Evolutionary conservation across 495 filamentous ascomycete species (phyloP).

Genomic region (Daldinia vernicosa): DNA sequence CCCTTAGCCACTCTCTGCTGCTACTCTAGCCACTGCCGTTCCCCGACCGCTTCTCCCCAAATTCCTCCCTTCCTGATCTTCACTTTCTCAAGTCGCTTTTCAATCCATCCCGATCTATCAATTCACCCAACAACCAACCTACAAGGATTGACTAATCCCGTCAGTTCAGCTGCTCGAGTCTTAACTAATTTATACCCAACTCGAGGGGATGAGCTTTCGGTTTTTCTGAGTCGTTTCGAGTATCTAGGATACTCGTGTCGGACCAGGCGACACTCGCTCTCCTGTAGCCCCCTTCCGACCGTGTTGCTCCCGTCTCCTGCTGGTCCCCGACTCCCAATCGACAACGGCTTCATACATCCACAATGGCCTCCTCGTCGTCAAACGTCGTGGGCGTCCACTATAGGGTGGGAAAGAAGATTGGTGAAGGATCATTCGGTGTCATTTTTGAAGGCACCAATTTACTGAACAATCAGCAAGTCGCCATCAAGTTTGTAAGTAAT

Average conservation of each 20-base stretch:
- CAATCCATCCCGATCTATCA: conserved; percentile 30
- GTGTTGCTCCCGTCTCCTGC: conserved; percentile 12
- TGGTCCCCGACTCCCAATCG: conserved; percentile 4
- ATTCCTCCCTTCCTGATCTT: conserved; percentile 44
- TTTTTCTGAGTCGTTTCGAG: conserved; percentile 36
- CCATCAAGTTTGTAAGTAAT: conserved; percentile 95
- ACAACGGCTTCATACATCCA: conserved; percentile 24
- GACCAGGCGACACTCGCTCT: conserved; percentile 27
- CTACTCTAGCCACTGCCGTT: conserved; percentile 38
- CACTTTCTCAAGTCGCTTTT: conserved; percentile 31
- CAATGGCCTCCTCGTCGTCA: conserved; percentile 92
- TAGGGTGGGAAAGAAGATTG: conserved; percentile 98
- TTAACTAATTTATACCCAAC: conserved; percentile 23
- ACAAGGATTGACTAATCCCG: conserved; percentile 39
- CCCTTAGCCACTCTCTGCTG: conserved; percentile 19
- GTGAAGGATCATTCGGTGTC: conserved; percentile 98
- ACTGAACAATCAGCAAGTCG: conserved; percentile 98
- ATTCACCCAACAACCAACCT: conserved; percentile 30
- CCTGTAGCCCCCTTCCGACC: conserved; percentile 23
- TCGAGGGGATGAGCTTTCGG: conserved; percentile 43
- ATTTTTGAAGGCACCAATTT: conserved; percentile 99
- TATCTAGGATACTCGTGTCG: conserved; percentile 39
- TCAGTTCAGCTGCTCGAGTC: conserved; percentile 35
- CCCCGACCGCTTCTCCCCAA: conserved; percentile 44
- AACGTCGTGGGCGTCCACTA: conserved; percentile 99